Evolutionary conservation across 495 filamentous ascomycete species (phyloP).

Genomic region (Penicillium argentinense): DNA sequence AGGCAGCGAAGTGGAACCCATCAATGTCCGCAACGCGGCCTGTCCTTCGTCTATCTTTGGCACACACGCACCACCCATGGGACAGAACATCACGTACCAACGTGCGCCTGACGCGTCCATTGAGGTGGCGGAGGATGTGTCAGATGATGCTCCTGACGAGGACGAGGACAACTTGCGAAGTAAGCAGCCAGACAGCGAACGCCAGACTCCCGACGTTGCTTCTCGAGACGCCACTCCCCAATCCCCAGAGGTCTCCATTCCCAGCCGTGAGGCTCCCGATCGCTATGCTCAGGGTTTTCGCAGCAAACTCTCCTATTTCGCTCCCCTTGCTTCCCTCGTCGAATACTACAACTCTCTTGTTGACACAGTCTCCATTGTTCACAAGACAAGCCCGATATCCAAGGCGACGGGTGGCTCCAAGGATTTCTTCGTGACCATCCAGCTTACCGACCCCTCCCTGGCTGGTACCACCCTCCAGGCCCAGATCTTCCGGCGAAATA

Average conservation of each 20-base stretch:
- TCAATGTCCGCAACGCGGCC: slow-evolving; percentile 5
- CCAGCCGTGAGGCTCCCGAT: slow-evolving; percentile 21
- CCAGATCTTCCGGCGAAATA: slow-evolving; percentile 73
- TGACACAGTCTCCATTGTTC: slow-evolving; percentile 69
- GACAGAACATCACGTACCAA: neutral
- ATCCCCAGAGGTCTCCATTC: slow-evolving; percentile 8
- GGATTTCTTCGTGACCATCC: slow-evolving; percentile 68
- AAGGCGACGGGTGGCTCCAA: slow-evolving; percentile 64
- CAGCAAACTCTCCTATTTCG: slow-evolving; percentile 64
- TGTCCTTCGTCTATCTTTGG: no score
- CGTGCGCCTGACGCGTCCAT: neutral
- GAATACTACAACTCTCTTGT: slow-evolving; percentile 54
- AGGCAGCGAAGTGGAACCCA: neutral
- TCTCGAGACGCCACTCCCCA: neutral
- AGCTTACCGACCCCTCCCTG: slow-evolving; percentile 65
- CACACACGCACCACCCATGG: slow-evolving; percentile 1
- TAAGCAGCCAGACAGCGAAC: no score
- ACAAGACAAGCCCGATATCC: slow-evolving; percentile 52
- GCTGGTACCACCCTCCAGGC: slow-evolving; percentile 49
- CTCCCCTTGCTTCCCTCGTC: slow-evolving; percentile 62
- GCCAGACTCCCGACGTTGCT: no score
- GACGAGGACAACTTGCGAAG: neutral
- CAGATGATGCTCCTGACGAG: neutral
- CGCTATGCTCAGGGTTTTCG: slow-evolving; percentile 53
- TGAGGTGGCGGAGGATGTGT: neutral